These are phyloP conservation scores for Stenocarpella maydis DNA, from an alignment of 2,329 filamentous ascomycete species.

Conservation along the genomic window DNA sequence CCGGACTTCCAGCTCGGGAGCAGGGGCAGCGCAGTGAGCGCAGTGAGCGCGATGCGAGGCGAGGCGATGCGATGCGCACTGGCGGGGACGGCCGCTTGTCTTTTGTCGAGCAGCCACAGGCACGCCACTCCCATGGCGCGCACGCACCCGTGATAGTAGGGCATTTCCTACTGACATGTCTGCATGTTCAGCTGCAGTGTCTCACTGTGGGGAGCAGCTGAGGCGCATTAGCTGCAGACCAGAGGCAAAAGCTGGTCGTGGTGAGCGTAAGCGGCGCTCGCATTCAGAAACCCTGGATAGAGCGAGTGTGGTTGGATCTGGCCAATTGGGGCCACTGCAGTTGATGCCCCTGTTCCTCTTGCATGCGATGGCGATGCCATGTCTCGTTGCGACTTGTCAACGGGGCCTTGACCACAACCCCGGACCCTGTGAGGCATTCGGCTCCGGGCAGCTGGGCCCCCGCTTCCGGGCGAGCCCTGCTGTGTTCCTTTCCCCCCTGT, in stretches of 20 bases:
- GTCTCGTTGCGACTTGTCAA: slow-evolving; percentile 13
- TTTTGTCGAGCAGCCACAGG: slow-evolving; percentile 27
- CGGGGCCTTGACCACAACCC: neutral
- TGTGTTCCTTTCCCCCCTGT: neutral
- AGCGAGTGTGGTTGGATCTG: neutral
- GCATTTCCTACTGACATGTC: neutral
- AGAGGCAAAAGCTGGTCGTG: neutral
- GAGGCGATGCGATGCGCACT: neutral
- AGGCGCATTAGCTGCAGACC: neutral
- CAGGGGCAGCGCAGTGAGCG: neutral
- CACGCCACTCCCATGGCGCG: neutral
- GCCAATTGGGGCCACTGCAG: slow-evolving; percentile 10
- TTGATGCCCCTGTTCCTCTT: neutral
- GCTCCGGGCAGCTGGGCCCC: slow-evolving; percentile 9
- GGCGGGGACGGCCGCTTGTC: slow-evolving; percentile 13
- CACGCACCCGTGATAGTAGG: neutral
- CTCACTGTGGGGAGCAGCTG: slow-evolving; percentile 3
- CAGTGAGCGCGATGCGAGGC: neutral
- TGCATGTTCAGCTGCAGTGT: slow-evolving; percentile 19
- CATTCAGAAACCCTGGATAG: neutral
- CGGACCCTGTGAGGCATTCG: slow-evolving; percentile 10
- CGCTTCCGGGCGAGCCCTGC: no score
- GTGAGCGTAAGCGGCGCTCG: slow-evolving; percentile 20
- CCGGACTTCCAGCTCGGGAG: slow-evolving; percentile 5
- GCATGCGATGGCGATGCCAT: slow-evolving; percentile 1